phyloP scores from a whole-genome alignment of 257 asterid genomes.

The Przewalskia tangutica region DNA sequence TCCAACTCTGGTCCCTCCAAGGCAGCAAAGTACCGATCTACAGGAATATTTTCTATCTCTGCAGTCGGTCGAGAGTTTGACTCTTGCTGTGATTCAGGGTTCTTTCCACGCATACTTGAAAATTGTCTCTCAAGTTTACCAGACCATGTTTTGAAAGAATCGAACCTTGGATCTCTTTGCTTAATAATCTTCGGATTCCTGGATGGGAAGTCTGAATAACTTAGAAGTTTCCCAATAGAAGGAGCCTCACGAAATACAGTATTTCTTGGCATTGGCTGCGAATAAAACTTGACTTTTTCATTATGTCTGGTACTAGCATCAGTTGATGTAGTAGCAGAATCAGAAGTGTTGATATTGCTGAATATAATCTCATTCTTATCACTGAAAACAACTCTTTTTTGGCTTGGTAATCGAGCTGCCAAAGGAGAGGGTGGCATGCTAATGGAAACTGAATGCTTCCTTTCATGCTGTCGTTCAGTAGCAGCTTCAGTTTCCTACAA shows the following conservation, averaged over 20 bases:
- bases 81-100: slow-evolving; percentile 20
- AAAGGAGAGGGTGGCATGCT: slow-evolving; percentile 68
- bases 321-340: slow-evolving; percentile 2
- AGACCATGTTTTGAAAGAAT: slow-evolving; percentile 82
- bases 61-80: slow-evolving; percentile 14
- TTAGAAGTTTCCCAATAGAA: slow-evolving; percentile 7
- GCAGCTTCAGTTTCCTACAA: slow-evolving; percentile 31
- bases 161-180: slow-evolving; percentile 41
- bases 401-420: neutral
- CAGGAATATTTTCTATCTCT: slow-evolving; percentile 35
- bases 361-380: slow-evolving; percentile 12
- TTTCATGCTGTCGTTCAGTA: slow-evolving; percentile 8
- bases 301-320: neutral
- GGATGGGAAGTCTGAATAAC: slow-evolving; percentile 1
- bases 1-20: slow-evolving; percentile 83
- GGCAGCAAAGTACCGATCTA: slow-evolving; percentile 70
- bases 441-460: slow-evolving; percentile 37
- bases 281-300: slow-evolving; percentile 21
- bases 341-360: neutral
- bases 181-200: slow-evolving; percentile 28
- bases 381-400: slow-evolving; percentile 26
- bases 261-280: slow-evolving; percentile 52
- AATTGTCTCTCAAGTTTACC: slow-evolving; percentile 64
- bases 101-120: slow-evolving; percentile 38
- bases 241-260: slow-evolving; percentile 15